phyloP scores from a whole-genome alignment of 2,329 filamentous ascomycete species.

The Neofusicoccum parvum region DNA sequence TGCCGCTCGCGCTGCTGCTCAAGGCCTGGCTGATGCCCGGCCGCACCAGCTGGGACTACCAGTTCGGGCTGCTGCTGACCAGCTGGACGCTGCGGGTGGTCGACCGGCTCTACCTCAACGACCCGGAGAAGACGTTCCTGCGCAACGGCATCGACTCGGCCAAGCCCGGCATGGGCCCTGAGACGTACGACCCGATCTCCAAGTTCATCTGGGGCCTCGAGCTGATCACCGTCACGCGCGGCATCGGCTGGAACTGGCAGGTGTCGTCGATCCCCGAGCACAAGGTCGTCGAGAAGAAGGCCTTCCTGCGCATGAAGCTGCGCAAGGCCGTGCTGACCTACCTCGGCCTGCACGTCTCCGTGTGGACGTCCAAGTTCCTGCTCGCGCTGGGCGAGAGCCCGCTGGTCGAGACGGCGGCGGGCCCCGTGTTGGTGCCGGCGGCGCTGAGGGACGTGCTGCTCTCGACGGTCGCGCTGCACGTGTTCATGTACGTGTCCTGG shows the following conservation, averaged over 20 bases:
- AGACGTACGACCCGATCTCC: not conserved
- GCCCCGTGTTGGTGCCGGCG: too few relatives aligned
- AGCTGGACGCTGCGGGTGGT: not conserved
- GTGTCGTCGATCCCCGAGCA: not conserved
- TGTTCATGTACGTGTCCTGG: too few relatives aligned
- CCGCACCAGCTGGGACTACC: not conserved
- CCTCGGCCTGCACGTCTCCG: too few relatives aligned
- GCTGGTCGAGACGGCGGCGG: too few relatives aligned
- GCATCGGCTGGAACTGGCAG: slow-evolving; percentile 3
- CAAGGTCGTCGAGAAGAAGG: not conserved
- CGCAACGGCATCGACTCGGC: not conserved
- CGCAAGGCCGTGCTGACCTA: too few relatives aligned
- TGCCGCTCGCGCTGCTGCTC: too few relatives aligned
- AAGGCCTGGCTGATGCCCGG: not conserved
- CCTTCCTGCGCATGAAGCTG: not conserved
- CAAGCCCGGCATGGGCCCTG: not conserved
- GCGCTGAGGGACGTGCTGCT: too few relatives aligned
- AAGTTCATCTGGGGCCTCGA: not conserved
- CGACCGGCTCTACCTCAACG: not conserved
- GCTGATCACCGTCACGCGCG: not conserved
- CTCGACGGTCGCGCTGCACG: too few relatives aligned
- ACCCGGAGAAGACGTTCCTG: not conserved
- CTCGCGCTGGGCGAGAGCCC: too few relatives aligned
- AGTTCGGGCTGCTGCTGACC: not conserved
- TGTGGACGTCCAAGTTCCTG: too few relatives aligned